phyloP scores from a whole-genome alignment of 1,139 yeast genomes.

The Candida glucosophila region DNA sequence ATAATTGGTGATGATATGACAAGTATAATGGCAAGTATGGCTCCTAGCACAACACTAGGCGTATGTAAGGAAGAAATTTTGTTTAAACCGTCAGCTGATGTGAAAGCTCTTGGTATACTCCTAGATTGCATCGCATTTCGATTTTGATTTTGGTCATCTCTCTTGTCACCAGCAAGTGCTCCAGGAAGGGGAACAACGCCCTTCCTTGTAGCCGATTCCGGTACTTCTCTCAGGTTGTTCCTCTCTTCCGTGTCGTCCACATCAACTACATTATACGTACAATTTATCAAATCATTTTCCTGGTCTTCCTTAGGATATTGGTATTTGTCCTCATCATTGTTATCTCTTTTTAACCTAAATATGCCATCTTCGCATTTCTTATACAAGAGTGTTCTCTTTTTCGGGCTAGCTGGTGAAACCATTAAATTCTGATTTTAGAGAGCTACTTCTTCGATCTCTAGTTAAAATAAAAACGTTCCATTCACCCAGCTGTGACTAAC shows the following conservation, averaged over 20 bases:
- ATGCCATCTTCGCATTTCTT: slow-evolving; percentile 37
- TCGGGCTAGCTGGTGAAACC: slow-evolving; percentile 6
- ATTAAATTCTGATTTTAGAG: too few species aligned
- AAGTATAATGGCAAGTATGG: slow-evolving; percentile 13
- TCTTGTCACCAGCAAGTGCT: too few species aligned
- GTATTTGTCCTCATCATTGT: slow-evolving; percentile 4
- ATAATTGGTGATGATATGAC: slow-evolving; percentile 15
- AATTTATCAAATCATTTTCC: slow-evolving; percentile 21
- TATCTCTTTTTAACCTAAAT: slow-evolving; percentile 26
- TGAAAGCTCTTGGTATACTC: not conserved
- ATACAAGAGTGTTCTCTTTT: slow-evolving; percentile 26
- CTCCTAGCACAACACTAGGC: slow-evolving; percentile 28
- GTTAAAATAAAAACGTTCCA: too few species aligned
- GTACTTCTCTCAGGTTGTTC: too few species aligned
- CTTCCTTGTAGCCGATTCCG: too few species aligned
- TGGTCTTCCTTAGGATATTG: slow-evolving; percentile 18
- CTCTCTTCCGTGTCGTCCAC: slow-evolving; percentile 5
- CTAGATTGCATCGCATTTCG: not conserved
- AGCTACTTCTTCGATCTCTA: too few species aligned
- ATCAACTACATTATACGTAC: slow-evolving; percentile 19
- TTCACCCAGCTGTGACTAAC: too few species aligned
- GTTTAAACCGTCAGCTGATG: too few species aligned
- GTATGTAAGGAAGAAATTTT: slow-evolving; percentile 16
- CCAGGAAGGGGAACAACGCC: too few species aligned
- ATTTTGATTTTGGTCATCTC: not conserved